Conservation (phyloP, 2,329 filamentous ascomycete genomes). For the Monosporascus sp. region DNA sequence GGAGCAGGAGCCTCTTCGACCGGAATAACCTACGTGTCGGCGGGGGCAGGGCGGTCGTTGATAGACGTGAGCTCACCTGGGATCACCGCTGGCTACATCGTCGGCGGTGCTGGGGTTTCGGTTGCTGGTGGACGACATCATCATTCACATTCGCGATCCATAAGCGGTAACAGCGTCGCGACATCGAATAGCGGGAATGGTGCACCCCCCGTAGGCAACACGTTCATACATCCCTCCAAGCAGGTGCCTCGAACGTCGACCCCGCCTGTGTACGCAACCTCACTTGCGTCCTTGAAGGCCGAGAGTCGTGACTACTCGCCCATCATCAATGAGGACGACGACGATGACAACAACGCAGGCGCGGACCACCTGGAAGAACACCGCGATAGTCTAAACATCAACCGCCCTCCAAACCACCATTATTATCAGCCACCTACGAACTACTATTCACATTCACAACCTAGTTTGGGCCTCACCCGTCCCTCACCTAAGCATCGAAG, state of each 20-base stretch:
- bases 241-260: slow-evolving; percentile 59
- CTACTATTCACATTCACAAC: slow-evolving; percentile 23
- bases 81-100: slow-evolving; percentile 8
- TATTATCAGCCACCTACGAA: slow-evolving; percentile 9
- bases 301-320: slow-evolving; percentile 48
- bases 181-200: slow-evolving; percentile 46
- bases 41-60: not conserved
- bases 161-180: slow-evolving; percentile 52
- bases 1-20: slow-evolving; percentile 7
- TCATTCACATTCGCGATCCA: slow-evolving; percentile 39
- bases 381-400: slow-evolving; percentile 18
- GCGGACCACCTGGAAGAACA: slow-evolving; percentile 11
- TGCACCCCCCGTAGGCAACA: slow-evolving; percentile 32
- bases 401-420: slow-evolving; percentile 20
- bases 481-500: slow-evolving; percentile 36
- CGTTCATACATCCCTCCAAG: slow-evolving; percentile 61
- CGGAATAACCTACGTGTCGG: slow-evolving; percentile 14
- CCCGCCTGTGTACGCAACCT: slow-evolving; percentile 55
- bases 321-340: slow-evolving; percentile 50
- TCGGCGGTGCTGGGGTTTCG: slow-evolving; percentile 4
- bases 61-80: not conserved
- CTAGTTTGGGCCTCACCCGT: slow-evolving; percentile 26
- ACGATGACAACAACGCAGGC: slow-evolving; percentile 24
- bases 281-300: slow-evolving; percentile 47
- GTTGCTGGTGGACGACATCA: slow-evolving; percentile 18